These are phyloP conservation scores for Aspergillus homomorphus DNA, from an alignment of 495 filamentous ascomycete genomes.

Conservation along the genomic window DNA sequence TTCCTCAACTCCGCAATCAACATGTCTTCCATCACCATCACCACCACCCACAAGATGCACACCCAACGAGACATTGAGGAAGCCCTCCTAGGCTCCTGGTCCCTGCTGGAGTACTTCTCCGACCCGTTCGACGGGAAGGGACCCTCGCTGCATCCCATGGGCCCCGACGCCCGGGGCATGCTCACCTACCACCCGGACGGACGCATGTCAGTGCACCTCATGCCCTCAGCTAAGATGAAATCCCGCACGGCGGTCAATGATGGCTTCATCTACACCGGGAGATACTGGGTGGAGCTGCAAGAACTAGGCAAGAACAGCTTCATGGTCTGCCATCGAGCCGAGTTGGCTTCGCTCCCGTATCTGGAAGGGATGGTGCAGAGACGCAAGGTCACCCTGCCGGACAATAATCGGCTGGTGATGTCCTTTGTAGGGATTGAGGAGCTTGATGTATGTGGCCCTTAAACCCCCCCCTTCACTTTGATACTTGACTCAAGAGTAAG, in stretches of 20 bases:
- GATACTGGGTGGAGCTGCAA: background rate
- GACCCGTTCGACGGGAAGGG: background rate
- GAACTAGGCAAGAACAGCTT: background rate
- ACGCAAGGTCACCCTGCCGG: background rate
- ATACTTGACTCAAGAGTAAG: background rate
- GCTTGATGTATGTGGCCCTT: background rate
- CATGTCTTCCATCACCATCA: background rate
- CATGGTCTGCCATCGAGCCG: background rate
- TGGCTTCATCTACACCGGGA: background rate
- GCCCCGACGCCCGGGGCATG: background rate
- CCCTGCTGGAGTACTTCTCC: background rate
- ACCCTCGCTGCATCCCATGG: conserved; percentile 1
- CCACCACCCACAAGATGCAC: background rate
- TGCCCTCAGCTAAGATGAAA: background rate
- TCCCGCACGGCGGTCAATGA: background rate
- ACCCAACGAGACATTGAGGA: background rate
- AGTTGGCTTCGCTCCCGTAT: background rate
- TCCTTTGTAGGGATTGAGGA: background rate
- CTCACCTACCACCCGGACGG: conserved; percentile 4
- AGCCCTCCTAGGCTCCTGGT: background rate
- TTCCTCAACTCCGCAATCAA: background rate
- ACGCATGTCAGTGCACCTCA: background rate
- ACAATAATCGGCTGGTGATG: background rate
- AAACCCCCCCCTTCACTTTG: background rate
- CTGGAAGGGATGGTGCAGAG: background rate